Percentiles rank a stretch among this genome's conserved stretches.
phyloP scores from a whole-genome alignment of 108 stramenopile species.

The Skeletonema tropicum region DNA sequence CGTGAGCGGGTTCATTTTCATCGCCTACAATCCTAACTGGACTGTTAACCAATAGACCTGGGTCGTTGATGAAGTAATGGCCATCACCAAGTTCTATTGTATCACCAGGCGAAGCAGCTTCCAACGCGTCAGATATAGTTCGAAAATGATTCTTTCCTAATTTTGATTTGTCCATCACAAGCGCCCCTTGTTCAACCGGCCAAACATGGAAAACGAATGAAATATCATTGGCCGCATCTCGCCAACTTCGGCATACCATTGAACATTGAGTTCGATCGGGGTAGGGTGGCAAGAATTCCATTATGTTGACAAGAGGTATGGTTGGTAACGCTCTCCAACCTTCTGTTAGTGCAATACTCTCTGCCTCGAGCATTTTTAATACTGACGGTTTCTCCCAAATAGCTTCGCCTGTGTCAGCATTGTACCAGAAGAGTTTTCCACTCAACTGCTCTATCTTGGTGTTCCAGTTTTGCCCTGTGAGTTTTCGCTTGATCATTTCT shows the following conservation, averaged over 20 bases:
- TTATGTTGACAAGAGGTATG: slow-evolving; percentile 63
- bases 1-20: slow-evolving; percentile 80
- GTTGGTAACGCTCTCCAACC: slow-evolving; percentile 69
- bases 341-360: slow-evolving; percentile 48
- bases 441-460: slow-evolving; percentile 57
- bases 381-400: slow-evolving; percentile 75
- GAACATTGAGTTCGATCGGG: slow-evolving; percentile 69
- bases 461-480: slow-evolving; percentile 84
- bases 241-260: slow-evolving; percentile 71
- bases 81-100: slow-evolving; percentile 87
- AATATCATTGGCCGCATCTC: slow-evolving; percentile 62
- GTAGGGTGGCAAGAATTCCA: slow-evolving; percentile 72
- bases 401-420: slow-evolving; percentile 88
- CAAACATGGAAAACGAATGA: slow-evolving; percentile 84
- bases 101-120: slow-evolving; percentile 73
- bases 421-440: slow-evolving; percentile 76
- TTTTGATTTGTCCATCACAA: slow-evolving; percentile 60
- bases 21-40: slow-evolving; percentile 82
- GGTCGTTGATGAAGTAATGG: slow-evolving; percentile 83
- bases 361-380: slow-evolving; percentile 68
- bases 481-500: slow-evolving; percentile 68
- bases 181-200: slow-evolving; percentile 82
- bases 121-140: slow-evolving; percentile 73
- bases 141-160: slow-evolving; percentile 73
- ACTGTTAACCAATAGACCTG: slow-evolving; percentile 58